Evolutionary conservation across 106 monocot species (phyloP).

Genomic region (Phalaenopsis aphrodite): DNA sequence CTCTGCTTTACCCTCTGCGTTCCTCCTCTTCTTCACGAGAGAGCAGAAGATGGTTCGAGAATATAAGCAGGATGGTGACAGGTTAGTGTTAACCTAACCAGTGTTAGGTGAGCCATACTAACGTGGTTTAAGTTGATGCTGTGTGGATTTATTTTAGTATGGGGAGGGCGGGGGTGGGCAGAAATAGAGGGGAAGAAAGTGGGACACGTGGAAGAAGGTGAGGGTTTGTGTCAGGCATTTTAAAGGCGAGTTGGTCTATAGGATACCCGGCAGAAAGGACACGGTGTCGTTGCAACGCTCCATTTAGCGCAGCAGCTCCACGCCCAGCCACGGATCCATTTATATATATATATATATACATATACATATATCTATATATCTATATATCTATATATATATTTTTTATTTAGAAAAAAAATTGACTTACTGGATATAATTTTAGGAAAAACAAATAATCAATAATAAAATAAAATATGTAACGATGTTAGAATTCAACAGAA

Average conservation of each 20-base stretch:
- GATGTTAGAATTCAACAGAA: too few relatives aligned
- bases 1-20: too few relatives aligned
- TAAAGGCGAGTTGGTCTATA: background rate
- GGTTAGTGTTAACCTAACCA: slow-evolving; percentile 15
- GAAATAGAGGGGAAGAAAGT: background rate
- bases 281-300: background rate
- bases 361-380: too few relatives aligned
- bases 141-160: background rate
- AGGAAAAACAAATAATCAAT: too few relatives aligned
- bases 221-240: background rate
- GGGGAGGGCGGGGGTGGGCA: background rate
- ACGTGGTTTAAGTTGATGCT: background rate
- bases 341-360: too few relatives aligned
- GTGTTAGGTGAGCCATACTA: slow-evolving; percentile 7
- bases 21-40: background rate
- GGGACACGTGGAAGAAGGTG: background rate
- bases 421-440: too few relatives aligned
- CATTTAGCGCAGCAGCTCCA: background rate
- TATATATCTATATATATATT: too few relatives aligned
- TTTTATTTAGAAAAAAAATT: too few relatives aligned
- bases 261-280: background rate
- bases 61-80: slow-evolving; percentile 21
- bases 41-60: background rate
- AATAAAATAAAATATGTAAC: too few relatives aligned
- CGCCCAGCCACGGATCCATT: too few relatives aligned